Base-by-base conservation (phyloP, 306 rosid genomes). In the Vigna unguiculata region DNA sequence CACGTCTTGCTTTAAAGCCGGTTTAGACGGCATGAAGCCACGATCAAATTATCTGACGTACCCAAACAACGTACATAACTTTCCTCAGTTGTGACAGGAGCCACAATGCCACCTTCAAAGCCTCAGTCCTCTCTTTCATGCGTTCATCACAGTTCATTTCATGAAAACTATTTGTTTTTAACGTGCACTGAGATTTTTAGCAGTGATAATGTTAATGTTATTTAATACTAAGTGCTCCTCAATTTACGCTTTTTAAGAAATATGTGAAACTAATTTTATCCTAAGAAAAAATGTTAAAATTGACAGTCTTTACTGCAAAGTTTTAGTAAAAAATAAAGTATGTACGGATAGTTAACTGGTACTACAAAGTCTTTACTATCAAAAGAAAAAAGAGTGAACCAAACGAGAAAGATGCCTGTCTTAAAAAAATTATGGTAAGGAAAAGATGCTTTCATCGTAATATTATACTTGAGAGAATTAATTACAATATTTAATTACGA, bases 21-120 rank as follows among this genome's bases (percentile, higher is more conserved):
- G 80, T 32, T 32, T 64, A 9, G 51, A 17, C 51, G 38, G 72
- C 71, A 63, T 13, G 24, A 34, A 75, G 10, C 62, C 25, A 75
- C 51, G 34, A 45, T 2, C n/a, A 21, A 32, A 63, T 16, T 32
- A 73, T 59, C 58, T 45, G 9, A 15, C 32, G 36, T 30, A 17
- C 16, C 32, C 8, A 49, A 62, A 61, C 21, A 75, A 75, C 34
- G 45, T 48, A 17, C 11, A 19, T 20, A 14, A 49, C 41, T 48
- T 47, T 75, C 22, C 19, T 46, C 47, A 30, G 16, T 19, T 25
- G 8, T 74, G 57, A 65, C 53, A 5, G n/a, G 17, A 16, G 21
- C 16, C 55, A 16, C 45, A 59, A 10, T 24, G 11, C 13, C 67
- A 34, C 64, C 4, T 7, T 15, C 12, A 7, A 2, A 34, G 25